Evolutionary conservation across 306 rosid genomes (phyloP).

Genomic region (Cicer chorassanicum): DNA sequence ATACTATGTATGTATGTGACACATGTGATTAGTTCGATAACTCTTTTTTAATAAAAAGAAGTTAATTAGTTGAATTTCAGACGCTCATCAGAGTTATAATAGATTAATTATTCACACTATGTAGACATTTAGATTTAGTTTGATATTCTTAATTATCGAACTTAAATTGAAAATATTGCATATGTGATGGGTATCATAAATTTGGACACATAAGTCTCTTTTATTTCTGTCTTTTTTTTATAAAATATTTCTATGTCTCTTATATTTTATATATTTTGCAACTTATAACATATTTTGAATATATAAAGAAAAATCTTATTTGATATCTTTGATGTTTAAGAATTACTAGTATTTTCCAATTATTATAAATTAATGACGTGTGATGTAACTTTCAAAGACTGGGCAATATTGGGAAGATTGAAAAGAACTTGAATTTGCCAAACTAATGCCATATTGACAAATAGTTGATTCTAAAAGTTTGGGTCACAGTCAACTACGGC

Average conservation of each 20-base stretch:
- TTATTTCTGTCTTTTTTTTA: no score
- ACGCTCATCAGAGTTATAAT: no score
- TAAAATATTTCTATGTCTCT: not conserved
- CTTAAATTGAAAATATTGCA: no score
- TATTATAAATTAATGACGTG: constrained; percentile 8
- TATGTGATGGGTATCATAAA: no score
- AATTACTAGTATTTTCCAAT: not conserved
- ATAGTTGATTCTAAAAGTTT: constrained; percentile 4
- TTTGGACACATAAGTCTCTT: no score
- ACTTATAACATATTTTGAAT: not conserved
- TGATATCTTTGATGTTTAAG: not conserved
- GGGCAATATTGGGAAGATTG: constrained; percentile 11
- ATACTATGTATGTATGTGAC: no score
- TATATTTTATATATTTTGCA: not conserved
- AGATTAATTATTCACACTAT: no score
- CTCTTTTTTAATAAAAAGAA: no score
- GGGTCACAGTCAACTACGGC: not conserved
- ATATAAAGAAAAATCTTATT: not conserved
- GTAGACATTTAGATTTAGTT: no score
- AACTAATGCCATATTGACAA: constrained; percentile 25
- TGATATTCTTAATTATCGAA: no score
- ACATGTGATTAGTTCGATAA: no score
- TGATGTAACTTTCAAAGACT: constrained; percentile 30
- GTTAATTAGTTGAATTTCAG: no score
- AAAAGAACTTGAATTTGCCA: constrained; percentile 1